Evolutionary conservation across 2,329 filamentous ascomycete genomes (phyloP).

Genomic region (Arachnopeziza araneosa): DNA sequence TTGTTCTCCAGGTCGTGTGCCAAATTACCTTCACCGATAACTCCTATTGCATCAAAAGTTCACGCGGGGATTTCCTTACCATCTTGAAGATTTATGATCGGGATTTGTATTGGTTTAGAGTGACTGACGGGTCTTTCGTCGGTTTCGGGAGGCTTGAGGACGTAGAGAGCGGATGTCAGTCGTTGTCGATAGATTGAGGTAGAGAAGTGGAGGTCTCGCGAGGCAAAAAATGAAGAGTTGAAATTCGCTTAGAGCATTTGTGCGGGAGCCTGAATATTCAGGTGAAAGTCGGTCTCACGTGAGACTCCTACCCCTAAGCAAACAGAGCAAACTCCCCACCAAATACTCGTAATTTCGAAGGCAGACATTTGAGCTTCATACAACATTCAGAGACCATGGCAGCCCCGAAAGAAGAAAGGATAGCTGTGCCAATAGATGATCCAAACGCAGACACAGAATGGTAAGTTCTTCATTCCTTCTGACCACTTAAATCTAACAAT

Average conservation of each 20-base stretch:
- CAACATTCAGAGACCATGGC: conserved; percentile 41
- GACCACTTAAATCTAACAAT: background rate
- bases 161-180: conserved; percentile 33
- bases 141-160: conserved; percentile 24
- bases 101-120: conserved; percentile 29
- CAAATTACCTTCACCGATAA: conserved; percentile 19
- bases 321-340: background rate
- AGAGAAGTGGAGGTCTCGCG: conserved; percentile 8
- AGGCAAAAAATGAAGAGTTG: conserved; percentile 2
- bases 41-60: conserved; percentile 12
- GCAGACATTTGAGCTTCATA: background rate
- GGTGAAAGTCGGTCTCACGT: background rate
- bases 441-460: conserved; percentile 98
- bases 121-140: conserved; percentile 34
- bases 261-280: background rate
- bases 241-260: conserved; percentile 3
- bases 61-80: conserved; percentile 46
- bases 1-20: conserved; percentile 26
- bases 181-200: conserved; percentile 29
- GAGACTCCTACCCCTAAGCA: background rate
- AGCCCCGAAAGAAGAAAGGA: conserved; percentile 56
- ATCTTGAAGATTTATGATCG: conserved; percentile 57
- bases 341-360: background rate
- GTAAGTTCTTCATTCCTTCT: conserved; percentile 40
- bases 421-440: conserved; percentile 82